Conservation (phyloP, 1,284 basidiomycete species). For the Phellopilus nigrolimitatus region DNA sequence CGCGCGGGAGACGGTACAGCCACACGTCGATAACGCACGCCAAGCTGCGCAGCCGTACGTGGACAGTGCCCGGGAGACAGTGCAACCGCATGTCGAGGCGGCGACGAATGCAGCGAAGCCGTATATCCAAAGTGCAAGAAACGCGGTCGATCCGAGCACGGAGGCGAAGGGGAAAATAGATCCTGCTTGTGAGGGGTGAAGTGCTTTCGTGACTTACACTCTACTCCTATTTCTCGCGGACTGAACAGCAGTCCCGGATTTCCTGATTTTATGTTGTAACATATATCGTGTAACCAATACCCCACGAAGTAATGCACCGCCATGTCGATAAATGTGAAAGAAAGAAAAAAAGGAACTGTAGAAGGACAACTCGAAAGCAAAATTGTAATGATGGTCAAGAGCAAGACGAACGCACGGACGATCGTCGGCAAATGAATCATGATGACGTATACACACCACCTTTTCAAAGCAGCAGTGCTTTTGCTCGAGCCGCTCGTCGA, state of each 20-base stretch:
- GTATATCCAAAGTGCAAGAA: constrained; percentile 22
- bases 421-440: too few relatives aligned
- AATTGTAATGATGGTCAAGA: background rate
- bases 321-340: too few relatives aligned
- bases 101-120: constrained; percentile 28
- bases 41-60: constrained; percentile 28
- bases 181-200: background rate
- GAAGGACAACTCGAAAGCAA: too few relatives aligned
- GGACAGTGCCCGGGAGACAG: constrained; percentile 17
- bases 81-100: constrained; percentile 33
- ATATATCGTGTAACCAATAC: too few relatives aligned
- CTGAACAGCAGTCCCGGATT: too few relatives aligned
- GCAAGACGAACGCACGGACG: too few relatives aligned
- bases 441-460: background rate
- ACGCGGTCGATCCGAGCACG: background rate
- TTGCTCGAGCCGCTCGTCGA: too few relatives aligned
- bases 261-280: too few relatives aligned
- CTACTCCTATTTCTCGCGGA: too few relatives aligned
- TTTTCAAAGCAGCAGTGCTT: background rate
- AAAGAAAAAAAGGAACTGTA: too few relatives aligned
- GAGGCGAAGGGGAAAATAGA: background rate
- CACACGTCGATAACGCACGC: constrained; percentile 29
- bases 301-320: too few relatives aligned
- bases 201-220: too few relatives aligned
- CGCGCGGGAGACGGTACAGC: constrained; percentile 31